Evolutionary conservation across 73 alveolate genomes (phyloP).

Genomic region (Stentor coeruleus): DNA sequence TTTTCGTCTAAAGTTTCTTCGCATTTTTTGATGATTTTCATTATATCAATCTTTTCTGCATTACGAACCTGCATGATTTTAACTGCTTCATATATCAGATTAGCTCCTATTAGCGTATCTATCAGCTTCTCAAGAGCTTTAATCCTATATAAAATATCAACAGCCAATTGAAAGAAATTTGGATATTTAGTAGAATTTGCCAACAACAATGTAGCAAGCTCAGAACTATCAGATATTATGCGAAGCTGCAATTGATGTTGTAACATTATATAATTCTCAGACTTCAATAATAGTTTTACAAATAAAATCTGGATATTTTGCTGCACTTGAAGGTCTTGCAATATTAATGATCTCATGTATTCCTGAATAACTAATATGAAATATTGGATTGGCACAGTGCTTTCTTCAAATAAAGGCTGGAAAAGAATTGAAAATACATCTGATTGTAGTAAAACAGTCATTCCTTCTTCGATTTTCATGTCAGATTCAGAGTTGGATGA

Average conservation of each 20-base stretch:
- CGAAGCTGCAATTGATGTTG: neutral
- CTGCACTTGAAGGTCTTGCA: constrained; percentile 15
- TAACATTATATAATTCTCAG: neutral
- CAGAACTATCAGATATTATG: neutral
- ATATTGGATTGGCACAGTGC: neutral
- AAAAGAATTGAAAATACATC: neutral
- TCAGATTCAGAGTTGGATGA: neutral
- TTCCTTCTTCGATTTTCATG: neutral
- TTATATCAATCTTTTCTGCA: neutral
- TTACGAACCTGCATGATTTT: neutral
- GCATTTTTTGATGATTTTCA: neutral
- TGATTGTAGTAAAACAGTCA: constrained; percentile 4
- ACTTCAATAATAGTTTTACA: neutral
- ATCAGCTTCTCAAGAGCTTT: neutral
- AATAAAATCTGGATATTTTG: constrained; percentile 1
- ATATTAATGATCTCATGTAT: neutral
- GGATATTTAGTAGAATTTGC: neutral
- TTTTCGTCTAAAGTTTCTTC: neutral
- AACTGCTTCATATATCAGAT: neutral
- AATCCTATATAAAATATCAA: neutral
- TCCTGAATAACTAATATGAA: neutral
- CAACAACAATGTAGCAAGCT: neutral
- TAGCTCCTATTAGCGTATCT: neutral
- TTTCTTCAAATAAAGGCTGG: neutral
- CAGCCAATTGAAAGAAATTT: neutral